Evolutionary conservation across 164 flowering plant genomes (phyloP), one percentile per base, ranked within the genome.

Genomic region (Buxus sempervirens): DNA sequence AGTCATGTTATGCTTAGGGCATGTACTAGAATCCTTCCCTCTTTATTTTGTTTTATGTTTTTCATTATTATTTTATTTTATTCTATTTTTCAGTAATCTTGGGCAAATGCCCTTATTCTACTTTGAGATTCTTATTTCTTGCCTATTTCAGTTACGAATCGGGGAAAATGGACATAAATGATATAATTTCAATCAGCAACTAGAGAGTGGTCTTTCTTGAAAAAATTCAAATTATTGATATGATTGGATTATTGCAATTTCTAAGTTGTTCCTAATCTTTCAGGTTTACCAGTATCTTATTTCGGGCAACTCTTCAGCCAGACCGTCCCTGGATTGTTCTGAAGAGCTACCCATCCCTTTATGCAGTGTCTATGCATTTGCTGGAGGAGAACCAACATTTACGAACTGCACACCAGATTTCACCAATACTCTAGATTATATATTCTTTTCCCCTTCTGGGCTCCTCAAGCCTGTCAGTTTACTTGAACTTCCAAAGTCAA

Each of bases 401-500:
- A 92, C 99, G 60, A 95, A 89, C 74, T 92, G 84, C 85, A 95
- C 97, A 3, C 99, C 99, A n/a, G 90, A 69, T 69, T 95, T 95
- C 72, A 95, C 99, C 8, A 80, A 77, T 26, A 95, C 98, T 10
- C 87, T 95, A 41, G 98, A 95, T 63, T 95, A 91, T 61, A 83
- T 95, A 62, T 83, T 91, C 65, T 85, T 90, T 70, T 83, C 90
- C 8, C 92, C 88, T 26, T 71, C 83, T 15, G 84, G 73, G n/a
- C 9, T n/a, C 68, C 75, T 90, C 49, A 83, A 81, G 62, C 94
- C 97, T 15, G 75, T 95, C 28, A 80, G 91, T 76, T 76, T 78
- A 63, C 90, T 95, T 60, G 86, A 92, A 67, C 91, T 95, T 67
- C 96, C 98, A 0, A 87, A 77, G 16, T 24, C 74, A 28, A 90